These are phyloP conservation scores for Ustilago vetiveriae DNA, from an alignment of 1,284 basidiomycete species.

Conservation along the genomic window DNA sequence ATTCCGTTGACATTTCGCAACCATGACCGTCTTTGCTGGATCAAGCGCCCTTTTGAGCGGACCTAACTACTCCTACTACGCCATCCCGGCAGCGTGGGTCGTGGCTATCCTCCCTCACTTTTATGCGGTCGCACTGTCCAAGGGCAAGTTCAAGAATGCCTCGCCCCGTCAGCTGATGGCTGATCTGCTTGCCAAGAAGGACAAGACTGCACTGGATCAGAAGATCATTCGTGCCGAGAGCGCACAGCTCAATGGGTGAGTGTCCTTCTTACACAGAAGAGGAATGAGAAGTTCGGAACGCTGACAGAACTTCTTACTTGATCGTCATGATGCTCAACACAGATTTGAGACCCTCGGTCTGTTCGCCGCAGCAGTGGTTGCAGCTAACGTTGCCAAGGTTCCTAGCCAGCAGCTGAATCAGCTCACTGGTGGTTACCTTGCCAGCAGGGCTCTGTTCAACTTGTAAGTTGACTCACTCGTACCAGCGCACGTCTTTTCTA, in stretches of 20 bases:
- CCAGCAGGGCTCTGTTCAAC: slow-evolving; percentile 48
- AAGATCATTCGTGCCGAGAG: slow-evolving; percentile 45
- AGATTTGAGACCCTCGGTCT: slow-evolving; percentile 38
- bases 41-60: slow-evolving; percentile 9
- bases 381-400: slow-evolving; percentile 53
- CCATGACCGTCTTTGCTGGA: slow-evolving; percentile 26
- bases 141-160: slow-evolving; percentile 29
- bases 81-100: slow-evolving; percentile 37
- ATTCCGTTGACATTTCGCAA: not conserved
- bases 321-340: too few species aligned
- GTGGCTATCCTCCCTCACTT: slow-evolving; percentile 34
- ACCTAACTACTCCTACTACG: slow-evolving; percentile 41
- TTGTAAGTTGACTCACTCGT: slow-evolving; percentile 36
- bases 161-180: slow-evolving; percentile 36
- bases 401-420: slow-evolving; percentile 52
- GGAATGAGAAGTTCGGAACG: not conserved
- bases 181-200: slow-evolving; percentile 38
- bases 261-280: not conserved
- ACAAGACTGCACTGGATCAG: slow-evolving; percentile 33
- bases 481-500: too few species aligned
- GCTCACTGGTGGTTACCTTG: slow-evolving; percentile 46
- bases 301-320: too few species aligned
- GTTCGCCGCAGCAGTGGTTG: slow-evolving; percentile 44
- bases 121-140: slow-evolving; percentile 10
- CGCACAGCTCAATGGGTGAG: slow-evolving; percentile 35